A percentile compares a stretch with the other conserved stretches of the same genome.
Evolutionary conservation across 2,329 filamentous ascomycete genomes (phyloP).

Genomic region (Thielaviopsis musarum): DNA sequence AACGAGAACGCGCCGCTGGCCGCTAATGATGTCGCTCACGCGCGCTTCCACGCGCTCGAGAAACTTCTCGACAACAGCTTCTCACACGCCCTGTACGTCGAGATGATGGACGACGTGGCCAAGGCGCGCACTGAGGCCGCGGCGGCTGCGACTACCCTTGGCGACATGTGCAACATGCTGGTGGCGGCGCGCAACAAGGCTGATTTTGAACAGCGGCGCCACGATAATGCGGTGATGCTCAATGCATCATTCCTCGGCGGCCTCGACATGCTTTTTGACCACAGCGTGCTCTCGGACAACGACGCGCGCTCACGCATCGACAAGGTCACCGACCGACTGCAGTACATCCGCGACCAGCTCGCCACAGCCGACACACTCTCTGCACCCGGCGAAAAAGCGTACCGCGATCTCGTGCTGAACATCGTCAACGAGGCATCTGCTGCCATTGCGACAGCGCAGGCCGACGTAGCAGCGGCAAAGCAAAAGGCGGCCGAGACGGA

Average conservation of each 20-base stretch:
- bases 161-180: background rate
- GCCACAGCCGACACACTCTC: background rate
- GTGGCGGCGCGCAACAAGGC: background rate
- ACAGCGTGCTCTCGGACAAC: background rate
- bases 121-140: background rate
- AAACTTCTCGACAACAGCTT: background rate
- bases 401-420: background rate
- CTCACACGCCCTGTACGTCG: background rate
- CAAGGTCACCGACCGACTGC: background rate
- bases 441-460: background rate
- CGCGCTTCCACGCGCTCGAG: background rate
- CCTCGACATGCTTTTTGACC: background rate
- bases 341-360: background rate
- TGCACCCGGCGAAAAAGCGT: background rate
- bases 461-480: background rate
- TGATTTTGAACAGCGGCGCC: background rate
- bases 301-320: no score
- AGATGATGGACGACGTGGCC: background rate
- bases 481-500: background rate
- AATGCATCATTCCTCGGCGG: background rate
- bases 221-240: background rate
- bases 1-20: background rate
- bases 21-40: background rate
- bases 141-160: background rate
- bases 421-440: background rate